Percentiles rank a stretch among this genome's conserved stretches.
Conservation (phyloP, 768 basidiomycete genomes). For the Suillus fuscotomentosus region DNA sequence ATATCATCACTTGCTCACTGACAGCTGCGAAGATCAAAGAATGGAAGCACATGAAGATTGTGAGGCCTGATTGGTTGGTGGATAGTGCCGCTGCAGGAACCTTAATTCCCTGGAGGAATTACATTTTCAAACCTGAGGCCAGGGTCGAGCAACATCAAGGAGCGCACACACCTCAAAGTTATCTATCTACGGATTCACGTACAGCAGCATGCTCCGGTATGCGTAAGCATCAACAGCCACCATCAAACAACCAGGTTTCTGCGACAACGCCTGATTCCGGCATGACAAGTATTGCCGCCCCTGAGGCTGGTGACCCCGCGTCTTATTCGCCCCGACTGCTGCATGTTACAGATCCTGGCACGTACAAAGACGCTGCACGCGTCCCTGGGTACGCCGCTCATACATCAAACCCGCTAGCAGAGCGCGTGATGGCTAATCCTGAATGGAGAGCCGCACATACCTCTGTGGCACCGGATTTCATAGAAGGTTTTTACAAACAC, state of each 20-base stretch:
- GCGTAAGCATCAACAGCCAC: constrained; percentile 1
- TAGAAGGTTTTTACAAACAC: constrained; percentile 81
- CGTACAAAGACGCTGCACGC: constrained; percentile 40
- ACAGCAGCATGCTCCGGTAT: not conserved
- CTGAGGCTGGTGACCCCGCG: not conserved
- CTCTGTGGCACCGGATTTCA: constrained; percentile 80
- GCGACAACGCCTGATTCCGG: not conserved
- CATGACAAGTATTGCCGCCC: not conserved
- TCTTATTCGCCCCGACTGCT: constrained; percentile 22
- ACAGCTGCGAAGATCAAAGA: constrained; percentile 89
- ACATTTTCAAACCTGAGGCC: constrained; percentile 52
- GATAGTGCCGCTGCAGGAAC: constrained; percentile 67
- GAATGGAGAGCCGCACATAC: constrained; percentile 90
- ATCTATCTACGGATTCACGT: constrained; percentile 2
- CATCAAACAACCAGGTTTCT: not conserved
- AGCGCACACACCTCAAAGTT: constrained; percentile 13
- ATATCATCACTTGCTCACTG: constrained; percentile 88
- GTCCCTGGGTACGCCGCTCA: constrained; percentile 68
- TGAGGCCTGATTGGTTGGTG: constrained; percentile 83
- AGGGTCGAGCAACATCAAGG: constrained; percentile 52
- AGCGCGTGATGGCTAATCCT: constrained; percentile 78
- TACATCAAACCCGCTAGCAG: constrained; percentile 68
- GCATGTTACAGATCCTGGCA: constrained; percentile 42
- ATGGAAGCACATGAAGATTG: constrained; percentile 89
- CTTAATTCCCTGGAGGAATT: constrained; percentile 81